phyloP scores from a whole-genome alignment of 331 rosid species.

The Phaseolus coccineus region DNA sequence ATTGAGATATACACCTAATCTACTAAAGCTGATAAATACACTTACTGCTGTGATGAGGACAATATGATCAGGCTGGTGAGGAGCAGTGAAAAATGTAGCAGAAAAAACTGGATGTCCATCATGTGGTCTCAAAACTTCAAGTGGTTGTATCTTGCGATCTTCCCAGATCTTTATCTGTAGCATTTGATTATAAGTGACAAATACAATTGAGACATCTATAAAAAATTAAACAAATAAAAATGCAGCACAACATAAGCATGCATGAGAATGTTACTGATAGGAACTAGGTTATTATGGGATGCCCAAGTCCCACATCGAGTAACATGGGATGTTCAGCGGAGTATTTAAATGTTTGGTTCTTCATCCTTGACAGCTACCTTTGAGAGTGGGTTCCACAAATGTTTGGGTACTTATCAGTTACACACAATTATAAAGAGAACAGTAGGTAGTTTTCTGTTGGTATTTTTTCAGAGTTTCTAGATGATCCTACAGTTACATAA shows the following conservation, averaged over 20 bases:
- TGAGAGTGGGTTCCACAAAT: no score
- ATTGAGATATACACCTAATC: neutral
- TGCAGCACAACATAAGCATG: slow-evolving; percentile 20
- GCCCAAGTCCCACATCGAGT: no score
- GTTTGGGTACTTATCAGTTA: neutral
- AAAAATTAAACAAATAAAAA: slow-evolving; percentile 32
- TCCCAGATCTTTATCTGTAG: slow-evolving; percentile 93
- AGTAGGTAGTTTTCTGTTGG: slow-evolving; percentile 10
- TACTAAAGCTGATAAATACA: slow-evolving; percentile 28
- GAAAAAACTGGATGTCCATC: slow-evolving; percentile 91
- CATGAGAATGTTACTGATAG: neutral
- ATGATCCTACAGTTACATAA: slow-evolving; percentile 26
- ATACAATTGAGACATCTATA: slow-evolving; percentile 17
- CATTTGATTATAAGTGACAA: slow-evolving; percentile 32
- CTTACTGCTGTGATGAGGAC: slow-evolving; percentile 90
- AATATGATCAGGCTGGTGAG: slow-evolving; percentile 86
- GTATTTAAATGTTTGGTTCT: no score
- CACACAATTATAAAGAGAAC: neutral
- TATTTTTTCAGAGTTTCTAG: neutral
- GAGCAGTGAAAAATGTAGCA: slow-evolving; percentile 85
- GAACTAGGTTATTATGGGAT: no score
- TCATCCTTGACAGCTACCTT: no score
- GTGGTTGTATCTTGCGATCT: slow-evolving; percentile 88
- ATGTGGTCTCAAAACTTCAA: slow-evolving; percentile 79
- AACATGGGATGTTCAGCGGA: no score